These are phyloP conservation scores for Ustilago esculenta DNA, from an alignment of 1,284 basidiomycete genomes.

Conservation along the genomic window DNA sequence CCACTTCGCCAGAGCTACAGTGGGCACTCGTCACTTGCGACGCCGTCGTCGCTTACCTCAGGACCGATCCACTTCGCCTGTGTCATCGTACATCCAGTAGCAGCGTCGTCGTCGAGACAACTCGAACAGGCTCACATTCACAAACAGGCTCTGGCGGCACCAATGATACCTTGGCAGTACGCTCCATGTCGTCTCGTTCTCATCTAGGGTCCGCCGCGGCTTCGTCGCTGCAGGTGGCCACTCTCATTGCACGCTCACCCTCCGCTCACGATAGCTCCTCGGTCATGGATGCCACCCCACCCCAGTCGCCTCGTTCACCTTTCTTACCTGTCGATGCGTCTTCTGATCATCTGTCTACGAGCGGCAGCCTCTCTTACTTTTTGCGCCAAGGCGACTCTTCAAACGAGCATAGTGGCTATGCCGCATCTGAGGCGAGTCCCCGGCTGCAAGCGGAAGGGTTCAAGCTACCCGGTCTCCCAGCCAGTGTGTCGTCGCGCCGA, in stretches of 20 bases:
- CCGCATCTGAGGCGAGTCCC: slow-evolving; percentile 17
- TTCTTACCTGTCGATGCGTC: background rate
- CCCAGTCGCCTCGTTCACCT: slow-evolving; percentile 19
- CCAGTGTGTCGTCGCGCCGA: slow-evolving; percentile 27
- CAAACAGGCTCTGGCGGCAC: slow-evolving; percentile 2
- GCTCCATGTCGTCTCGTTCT: slow-evolving; percentile 26
- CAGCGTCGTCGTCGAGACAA: slow-evolving; percentile 2
- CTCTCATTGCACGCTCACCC: slow-evolving; percentile 11
- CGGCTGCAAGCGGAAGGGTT: slow-evolving; percentile 19
- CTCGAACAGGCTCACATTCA: slow-evolving; percentile 3
- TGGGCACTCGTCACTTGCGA: slow-evolving; percentile 44
- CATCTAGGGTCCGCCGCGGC: slow-evolving; percentile 12
- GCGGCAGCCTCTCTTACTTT: slow-evolving; percentile 20
- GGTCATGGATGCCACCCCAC: background rate
- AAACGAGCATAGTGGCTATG: slow-evolving; percentile 9
- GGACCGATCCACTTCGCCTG: slow-evolving; percentile 33
- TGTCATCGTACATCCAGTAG: slow-evolving; percentile 19
- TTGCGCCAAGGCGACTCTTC: slow-evolving; percentile 20
- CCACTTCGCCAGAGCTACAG: slow-evolving; percentile 22
- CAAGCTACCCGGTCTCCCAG: slow-evolving; percentile 32
- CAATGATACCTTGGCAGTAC: slow-evolving; percentile 9
- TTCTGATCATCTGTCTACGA: slow-evolving; percentile 7
- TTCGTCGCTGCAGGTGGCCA: slow-evolving; percentile 8
- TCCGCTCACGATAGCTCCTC: slow-evolving; percentile 7
- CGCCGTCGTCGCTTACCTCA: slow-evolving; percentile 38